Conservation (phyloP, 2,329 filamentous ascomycete species). For the Fusarium sp. region DNA sequence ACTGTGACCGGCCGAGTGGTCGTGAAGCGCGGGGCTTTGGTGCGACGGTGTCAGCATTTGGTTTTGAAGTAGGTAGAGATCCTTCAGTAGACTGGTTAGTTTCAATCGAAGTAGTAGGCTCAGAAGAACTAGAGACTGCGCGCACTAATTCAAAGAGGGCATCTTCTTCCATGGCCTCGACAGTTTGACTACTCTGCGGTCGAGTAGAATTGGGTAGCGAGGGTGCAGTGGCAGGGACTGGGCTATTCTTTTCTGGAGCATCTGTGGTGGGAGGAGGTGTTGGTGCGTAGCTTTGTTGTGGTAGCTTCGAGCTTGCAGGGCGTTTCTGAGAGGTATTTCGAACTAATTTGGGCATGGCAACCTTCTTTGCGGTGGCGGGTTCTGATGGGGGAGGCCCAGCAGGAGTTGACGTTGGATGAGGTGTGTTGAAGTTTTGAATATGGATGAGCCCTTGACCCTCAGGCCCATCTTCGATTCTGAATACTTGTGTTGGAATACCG, state of each 20-base stretch:
- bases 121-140: conserved; percentile 36
- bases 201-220: conserved; percentile 21
- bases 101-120: conserved; percentile 36
- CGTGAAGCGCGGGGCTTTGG: conserved; percentile 40
- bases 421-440: conserved; percentile 52
- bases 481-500: conserved; percentile 59
- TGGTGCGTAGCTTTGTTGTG: conserved; percentile 47
- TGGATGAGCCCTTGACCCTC: conserved; percentile 53
- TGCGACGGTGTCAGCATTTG: conserved; percentile 19
- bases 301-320: conserved; percentile 34
- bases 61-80: conserved; percentile 29
- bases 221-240: conserved; percentile 29
- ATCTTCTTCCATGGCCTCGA: conserved; percentile 24
- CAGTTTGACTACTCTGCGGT: conserved; percentile 7
- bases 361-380: conserved; percentile 38
- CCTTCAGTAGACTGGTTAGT: conserved; percentile 33
- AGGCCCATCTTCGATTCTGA: conserved; percentile 54
- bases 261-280: conserved; percentile 58
- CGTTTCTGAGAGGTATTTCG: conserved; percentile 39
- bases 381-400: conserved; percentile 35
- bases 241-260: conserved; percentile 52
- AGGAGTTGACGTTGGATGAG: conserved; percentile 42
- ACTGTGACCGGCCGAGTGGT: conserved; percentile 53
- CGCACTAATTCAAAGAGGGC: conserved; percentile 39
- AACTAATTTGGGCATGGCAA: conserved; percentile 14